A percentile compares a stretch with the other conserved stretches of the same genome.
phyloP scores from a whole-genome alignment of 108 stramenopile species.

The Heterococcus sp. region DNA sequence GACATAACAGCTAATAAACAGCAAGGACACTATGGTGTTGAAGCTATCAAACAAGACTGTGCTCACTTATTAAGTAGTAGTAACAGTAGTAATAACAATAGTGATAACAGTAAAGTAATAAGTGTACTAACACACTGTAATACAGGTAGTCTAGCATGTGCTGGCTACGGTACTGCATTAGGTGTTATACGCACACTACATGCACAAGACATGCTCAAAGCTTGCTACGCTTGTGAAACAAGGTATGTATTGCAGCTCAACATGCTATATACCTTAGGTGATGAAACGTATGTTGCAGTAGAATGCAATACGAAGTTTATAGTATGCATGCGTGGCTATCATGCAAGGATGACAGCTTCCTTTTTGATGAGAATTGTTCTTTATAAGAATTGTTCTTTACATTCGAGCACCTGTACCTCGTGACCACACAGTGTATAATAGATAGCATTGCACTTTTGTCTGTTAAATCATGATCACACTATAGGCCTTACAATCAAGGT shows the following conservation, averaged over 20 bases:
- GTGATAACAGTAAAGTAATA: conserved; percentile 2
- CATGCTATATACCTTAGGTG: not conserved
- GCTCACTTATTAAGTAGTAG: too few species aligned
- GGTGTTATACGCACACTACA: conserved; percentile 83
- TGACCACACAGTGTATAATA: too few species aligned
- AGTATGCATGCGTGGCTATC: too few species aligned
- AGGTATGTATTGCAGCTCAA: not conserved
- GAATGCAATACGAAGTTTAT: too few species aligned
- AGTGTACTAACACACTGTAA: conserved; percentile 76
- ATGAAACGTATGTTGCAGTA: not conserved
- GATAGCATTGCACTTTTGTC: too few species aligned
- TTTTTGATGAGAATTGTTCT: too few species aligned
- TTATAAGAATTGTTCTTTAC: too few species aligned
- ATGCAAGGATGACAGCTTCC: too few species aligned
- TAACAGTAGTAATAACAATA: too few species aligned
- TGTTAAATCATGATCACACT: too few species aligned
- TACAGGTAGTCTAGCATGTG: conserved; percentile 82
- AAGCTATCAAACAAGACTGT: conserved; percentile 14
- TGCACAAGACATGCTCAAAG: conserved; percentile 61
- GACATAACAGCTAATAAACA: conserved; percentile 81
- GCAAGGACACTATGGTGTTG: conserved; percentile 75
- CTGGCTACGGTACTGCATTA: conserved; percentile 90
- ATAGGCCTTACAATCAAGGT: conserved; percentile 68
- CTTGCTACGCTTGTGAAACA: conserved; percentile 83
- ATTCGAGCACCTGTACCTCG: too few species aligned